A percentile compares a stretch with the other conserved stretches of the same genome.
These are phyloP conservation scores for Ramicandelaber brevisporus DNA, from an alignment of 192 early-diverging fungal genomes.

Conservation along the genomic window DNA sequence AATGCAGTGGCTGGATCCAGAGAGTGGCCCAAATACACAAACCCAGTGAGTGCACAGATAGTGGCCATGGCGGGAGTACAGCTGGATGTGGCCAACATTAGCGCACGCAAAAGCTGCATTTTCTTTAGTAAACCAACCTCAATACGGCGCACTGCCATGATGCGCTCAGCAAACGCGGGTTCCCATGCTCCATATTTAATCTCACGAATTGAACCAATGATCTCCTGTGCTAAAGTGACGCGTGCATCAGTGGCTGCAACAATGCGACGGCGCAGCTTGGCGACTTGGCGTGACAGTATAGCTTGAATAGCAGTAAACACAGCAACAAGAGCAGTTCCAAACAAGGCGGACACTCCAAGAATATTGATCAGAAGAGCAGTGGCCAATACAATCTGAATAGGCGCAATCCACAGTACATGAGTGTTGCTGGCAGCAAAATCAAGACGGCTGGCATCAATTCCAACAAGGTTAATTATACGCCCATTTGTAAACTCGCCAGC, in stretches of 20 bases:
- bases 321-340: constrained; percentile 59
- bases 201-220: constrained; percentile 72
- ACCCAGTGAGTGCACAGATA: neutral
- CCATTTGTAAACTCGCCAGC: constrained; percentile 59
- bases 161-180: constrained; percentile 35
- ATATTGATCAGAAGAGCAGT: constrained; percentile 52
- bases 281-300: constrained; percentile 28
- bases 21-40: neutral
- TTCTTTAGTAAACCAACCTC: neutral
- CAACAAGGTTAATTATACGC: constrained; percentile 39
- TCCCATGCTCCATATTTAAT: constrained; percentile 96
- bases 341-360: constrained; percentile 57
- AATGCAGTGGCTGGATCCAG: constrained; percentile 1
- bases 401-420: constrained; percentile 48
- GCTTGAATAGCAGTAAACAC: constrained; percentile 55
- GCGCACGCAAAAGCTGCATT: neutral
- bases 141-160: constrained; percentile 21
- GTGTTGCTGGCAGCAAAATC: constrained; percentile 36
- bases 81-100: neutral
- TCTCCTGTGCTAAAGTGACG: constrained; percentile 55
- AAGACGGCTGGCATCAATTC: constrained; percentile 33
- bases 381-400: constrained; percentile 50
- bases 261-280: constrained; percentile 41
- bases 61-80: constrained; percentile 1
- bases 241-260: constrained; percentile 64